These are phyloP conservation scores for Lactarius akahatsu DNA, from an alignment of 768 basidiomycete genomes.

Conservation along the genomic window DNA sequence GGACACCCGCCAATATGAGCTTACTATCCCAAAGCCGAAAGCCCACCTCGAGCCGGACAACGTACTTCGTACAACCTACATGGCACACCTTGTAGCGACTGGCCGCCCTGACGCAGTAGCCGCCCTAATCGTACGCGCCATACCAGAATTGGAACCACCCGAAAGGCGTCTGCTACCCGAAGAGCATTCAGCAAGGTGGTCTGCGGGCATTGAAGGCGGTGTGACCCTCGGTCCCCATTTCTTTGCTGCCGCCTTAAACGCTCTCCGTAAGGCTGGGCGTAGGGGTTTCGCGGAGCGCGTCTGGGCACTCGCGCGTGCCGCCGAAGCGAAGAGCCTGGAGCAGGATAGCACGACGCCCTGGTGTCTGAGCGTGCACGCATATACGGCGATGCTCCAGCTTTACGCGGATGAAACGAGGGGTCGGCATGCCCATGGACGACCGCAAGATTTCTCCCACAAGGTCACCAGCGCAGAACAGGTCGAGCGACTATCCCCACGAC, in stretches of 20 bases:
- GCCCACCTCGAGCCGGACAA: constrained; percentile 38
- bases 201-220: not conserved
- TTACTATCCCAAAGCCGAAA: constrained; percentile 27
- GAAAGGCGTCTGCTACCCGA: not conserved
- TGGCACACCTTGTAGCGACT: constrained; percentile 51
- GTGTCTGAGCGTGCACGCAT: constrained; percentile 64
- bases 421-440: constrained; percentile 15
- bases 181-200: constrained; percentile 11
- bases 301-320: constrained; percentile 60
- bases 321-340: constrained; percentile 49
- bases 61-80: constrained; percentile 51
- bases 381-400: constrained; percentile 68
- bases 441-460: constrained; percentile 28
- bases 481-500: not conserved
- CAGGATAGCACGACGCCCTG: constrained; percentile 51
- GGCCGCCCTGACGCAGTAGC: constrained; percentile 48
- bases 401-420: constrained; percentile 50
- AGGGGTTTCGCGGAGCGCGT: constrained; percentile 59
- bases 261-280: constrained; percentile 54
- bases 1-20: constrained; percentile 14
- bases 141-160: constrained; percentile 51
- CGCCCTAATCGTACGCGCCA: constrained; percentile 48
- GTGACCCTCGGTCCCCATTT: constrained; percentile 54
- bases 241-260: constrained; percentile 59
- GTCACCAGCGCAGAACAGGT: not conserved